phyloP scores from a whole-genome alignment of 768 basidiomycete genomes.

The Tulasnella sp. region DNA sequence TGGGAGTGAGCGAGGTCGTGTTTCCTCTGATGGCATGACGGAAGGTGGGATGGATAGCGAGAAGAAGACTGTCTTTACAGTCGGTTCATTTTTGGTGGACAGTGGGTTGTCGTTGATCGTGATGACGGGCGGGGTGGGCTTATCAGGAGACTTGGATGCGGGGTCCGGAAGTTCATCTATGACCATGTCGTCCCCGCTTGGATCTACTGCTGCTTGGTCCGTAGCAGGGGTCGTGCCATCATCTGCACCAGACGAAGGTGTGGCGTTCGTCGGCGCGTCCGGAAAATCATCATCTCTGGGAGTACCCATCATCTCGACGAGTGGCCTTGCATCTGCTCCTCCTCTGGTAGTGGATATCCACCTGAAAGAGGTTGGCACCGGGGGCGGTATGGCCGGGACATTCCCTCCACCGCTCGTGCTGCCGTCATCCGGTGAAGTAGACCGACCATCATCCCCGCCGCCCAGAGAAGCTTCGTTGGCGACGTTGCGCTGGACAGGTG shows the following conservation, averaged over 20 bases:
- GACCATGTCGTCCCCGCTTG: too few species aligned
- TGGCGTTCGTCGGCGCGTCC: not conserved
- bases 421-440: slow-evolving; percentile 11
- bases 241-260: too few species aligned
- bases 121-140: not conserved
- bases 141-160: not conserved
- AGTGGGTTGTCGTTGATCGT: not conserved
- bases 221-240: too few species aligned
- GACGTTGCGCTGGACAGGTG: not conserved
- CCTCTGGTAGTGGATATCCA: slow-evolving; percentile 8
- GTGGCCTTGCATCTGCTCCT: not conserved
- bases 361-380: slow-evolving; percentile 2
- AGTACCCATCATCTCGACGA: not conserved
- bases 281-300: not conserved
- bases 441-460: slow-evolving; percentile 6
- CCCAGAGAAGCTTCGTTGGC: not conserved
- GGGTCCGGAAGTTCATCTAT: not conserved
- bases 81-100: not conserved
- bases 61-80: too few species aligned
- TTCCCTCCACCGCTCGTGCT: not conserved
- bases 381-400: not conserved
- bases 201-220: too few species aligned
- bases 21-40: too few species aligned
- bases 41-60: not conserved
- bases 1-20: too few species aligned